Percentiles rank a stretch among this genome's conserved stretches.
phyloP scores from a whole-genome alignment of 140 eudicot genomes.

The Anethum foeniculum region DNA sequence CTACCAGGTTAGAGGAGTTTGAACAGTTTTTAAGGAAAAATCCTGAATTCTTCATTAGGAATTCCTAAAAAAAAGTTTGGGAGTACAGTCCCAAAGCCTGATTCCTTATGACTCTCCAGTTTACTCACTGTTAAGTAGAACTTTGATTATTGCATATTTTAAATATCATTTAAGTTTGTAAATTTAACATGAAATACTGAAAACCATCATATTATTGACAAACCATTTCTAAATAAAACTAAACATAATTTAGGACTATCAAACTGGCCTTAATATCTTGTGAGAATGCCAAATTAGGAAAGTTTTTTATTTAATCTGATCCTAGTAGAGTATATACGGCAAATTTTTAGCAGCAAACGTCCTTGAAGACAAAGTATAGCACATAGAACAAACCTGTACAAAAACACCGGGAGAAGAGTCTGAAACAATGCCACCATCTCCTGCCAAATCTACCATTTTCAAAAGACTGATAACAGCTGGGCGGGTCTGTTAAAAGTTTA shows the following conservation, averaged over 20 bases:
- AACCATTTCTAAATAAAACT: background rate
- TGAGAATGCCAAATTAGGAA: background rate
- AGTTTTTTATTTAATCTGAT: background rate
- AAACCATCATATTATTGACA: background rate
- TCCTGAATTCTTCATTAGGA: background rate
- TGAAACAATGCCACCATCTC: constrained; percentile 71
- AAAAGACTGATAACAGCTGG: constrained; percentile 57
- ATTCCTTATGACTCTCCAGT: background rate
- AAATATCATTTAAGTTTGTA: background rate
- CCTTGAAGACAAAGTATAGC: background rate
- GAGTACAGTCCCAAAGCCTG: background rate
- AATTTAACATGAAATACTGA: background rate
- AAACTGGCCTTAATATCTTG: background rate
- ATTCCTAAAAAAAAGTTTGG: background rate
- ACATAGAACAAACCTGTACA: constrained; percentile 51
- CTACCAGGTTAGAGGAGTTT: background rate
- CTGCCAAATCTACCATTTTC: constrained; percentile 71
- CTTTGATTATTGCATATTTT: background rate
- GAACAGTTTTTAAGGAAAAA: background rate
- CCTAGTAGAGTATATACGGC: background rate
- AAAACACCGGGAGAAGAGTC: constrained; percentile 88
- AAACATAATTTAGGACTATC: background rate
- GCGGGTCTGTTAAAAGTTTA: constrained; percentile 52
- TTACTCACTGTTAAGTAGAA: background rate
- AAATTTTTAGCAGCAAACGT: background rate